Evolutionary conservation across 176 grass and related monocot genomes (phyloP), one percentile per base, ranked within the genome.

Genomic region (Aegilops sharonensis): DNA sequence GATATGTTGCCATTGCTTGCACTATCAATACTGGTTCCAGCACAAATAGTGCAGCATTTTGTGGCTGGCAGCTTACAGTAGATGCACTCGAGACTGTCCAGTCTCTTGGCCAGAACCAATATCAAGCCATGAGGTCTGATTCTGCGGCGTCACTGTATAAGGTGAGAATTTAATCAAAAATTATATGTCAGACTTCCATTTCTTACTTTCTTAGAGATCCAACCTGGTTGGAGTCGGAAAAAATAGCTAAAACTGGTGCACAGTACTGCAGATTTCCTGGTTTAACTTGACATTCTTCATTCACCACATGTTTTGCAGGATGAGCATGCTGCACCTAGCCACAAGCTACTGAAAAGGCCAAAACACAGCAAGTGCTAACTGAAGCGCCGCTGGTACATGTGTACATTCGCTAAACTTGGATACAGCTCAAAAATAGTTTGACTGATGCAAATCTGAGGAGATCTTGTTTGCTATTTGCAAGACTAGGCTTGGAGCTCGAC

Each of bases 141-240:
- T 99, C 97, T 84, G 97, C 97, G 0, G 97, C 97, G 63, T 99
- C 97, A 74, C 60, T 96, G 11, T 96, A 94, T 47, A 99, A 99
- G 97, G 97, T 96, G 75, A 78, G 39, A 10, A 35, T 62, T 34
- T 43, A 24, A 7, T 23, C n/a, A 40, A 59, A 75, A 79, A 52
- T 32, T 63, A 37, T 48, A 35, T 15, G 43, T n/a, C 66, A 37
- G 72, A 54, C 21, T 67, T 67, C 56, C n/a, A 83, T 65, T 30
- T 87, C 50, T 67, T 67, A 0, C 81, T 65, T 30, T 87, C 50
- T 67, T 67, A 0, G 72, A 11, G 18, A 61, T 47, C 6, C 5
- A 35, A 35, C 36, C 3, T 63, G 18, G 54, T 29, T 72, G 9
- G 6, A 4, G 4, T 25, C 7, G 13, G 32, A 75, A 18, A 73